These are phyloP conservation scores for Conticribra weissflogii DNA, from an alignment of 108 stramenopile species.

Conservation along the genomic window DNA sequence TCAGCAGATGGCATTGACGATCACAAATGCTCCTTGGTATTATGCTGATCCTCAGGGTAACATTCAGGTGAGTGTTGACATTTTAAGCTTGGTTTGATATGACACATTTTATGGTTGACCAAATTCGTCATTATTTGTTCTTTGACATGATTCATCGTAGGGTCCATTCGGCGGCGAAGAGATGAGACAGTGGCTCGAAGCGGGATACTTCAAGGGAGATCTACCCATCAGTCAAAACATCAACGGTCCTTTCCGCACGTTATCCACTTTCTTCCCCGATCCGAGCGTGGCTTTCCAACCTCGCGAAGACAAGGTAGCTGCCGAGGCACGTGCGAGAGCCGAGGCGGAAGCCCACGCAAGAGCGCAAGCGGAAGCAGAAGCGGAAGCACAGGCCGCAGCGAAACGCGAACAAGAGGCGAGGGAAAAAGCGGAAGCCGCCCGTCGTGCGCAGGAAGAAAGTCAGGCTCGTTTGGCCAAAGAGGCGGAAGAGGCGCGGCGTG, in stretches of 20 bases:
- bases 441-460: conserved; percentile 30
- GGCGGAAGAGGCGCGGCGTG: conserved; percentile 17
- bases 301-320: conserved; percentile 8
- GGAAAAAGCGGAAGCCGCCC: conserved; percentile 24
- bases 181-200: conserved; percentile 98
- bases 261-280: conserved; percentile 78
- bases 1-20: conserved; percentile 26
- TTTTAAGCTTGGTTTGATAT: not conserved
- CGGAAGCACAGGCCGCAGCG: conserved; percentile 25
- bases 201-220: conserved; percentile 96
- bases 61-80: conserved; percentile 65
- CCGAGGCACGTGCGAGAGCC: conserved; percentile 23
- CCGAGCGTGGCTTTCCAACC: conserved; percentile 67
- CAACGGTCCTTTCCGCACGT: conserved; percentile 74
- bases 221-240: conserved; percentile 84
- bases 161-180: conserved; percentile 94
- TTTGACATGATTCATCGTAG: conserved; percentile 35
- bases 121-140: no score
- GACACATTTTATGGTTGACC: not conserved
- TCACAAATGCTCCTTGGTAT: conserved; percentile 81
- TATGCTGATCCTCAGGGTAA: conserved; percentile 92
- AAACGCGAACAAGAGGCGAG: conserved; percentile 29
- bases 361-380: conserved; percentile 25
- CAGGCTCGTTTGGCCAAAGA: conserved; percentile 38
- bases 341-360: conserved; percentile 30